Evolutionary conservation across 106 monocot genomes (phyloP).

Genomic region (Dendrobium huoshanense): DNA sequence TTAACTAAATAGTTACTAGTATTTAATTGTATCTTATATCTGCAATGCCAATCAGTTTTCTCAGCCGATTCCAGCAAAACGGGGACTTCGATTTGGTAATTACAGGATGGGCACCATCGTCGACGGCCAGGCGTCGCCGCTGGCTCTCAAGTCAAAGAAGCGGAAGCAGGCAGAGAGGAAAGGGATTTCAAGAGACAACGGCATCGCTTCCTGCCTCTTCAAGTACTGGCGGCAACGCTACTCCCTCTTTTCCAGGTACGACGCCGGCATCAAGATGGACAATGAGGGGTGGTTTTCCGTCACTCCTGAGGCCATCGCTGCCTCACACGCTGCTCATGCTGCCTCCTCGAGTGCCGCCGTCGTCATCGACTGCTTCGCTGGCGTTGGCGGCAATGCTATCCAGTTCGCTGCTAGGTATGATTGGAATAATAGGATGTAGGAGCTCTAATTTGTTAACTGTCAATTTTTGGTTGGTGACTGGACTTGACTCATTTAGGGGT

Average conservation of each 20-base stretch:
- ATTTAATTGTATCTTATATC: too few relatives aligned
- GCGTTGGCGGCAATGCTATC: constrained; percentile 76
- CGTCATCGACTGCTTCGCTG: constrained; percentile 67
- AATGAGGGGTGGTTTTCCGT: constrained; percentile 88
- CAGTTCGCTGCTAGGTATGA: constrained; percentile 59
- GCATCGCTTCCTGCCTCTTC: background rate
- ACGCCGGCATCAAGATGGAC: constrained; percentile 65
- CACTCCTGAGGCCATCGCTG: constrained; percentile 69
- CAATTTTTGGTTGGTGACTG: background rate
- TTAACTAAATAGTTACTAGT: too few relatives aligned
- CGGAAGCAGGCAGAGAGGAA: background rate
- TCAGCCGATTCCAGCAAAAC: too few relatives aligned
- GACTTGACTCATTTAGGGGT: constrained; percentile 23
- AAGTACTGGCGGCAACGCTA: constrained; percentile 44
- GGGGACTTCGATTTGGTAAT: background rate
- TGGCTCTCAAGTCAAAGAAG: background rate
- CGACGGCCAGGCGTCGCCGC: background rate
- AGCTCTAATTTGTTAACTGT: background rate
- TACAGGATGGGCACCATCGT: background rate
- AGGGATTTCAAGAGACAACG: background rate
- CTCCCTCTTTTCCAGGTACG: constrained; percentile 70
- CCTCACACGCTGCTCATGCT: constrained; percentile 21
- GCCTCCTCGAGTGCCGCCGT: constrained; percentile 12
- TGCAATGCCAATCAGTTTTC: too few relatives aligned
- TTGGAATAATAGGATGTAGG: background rate